These are phyloP conservation scores for Boletus smithii DNA, from an alignment of 1,284 basidiomycete species.

Conservation along the genomic window DNA sequence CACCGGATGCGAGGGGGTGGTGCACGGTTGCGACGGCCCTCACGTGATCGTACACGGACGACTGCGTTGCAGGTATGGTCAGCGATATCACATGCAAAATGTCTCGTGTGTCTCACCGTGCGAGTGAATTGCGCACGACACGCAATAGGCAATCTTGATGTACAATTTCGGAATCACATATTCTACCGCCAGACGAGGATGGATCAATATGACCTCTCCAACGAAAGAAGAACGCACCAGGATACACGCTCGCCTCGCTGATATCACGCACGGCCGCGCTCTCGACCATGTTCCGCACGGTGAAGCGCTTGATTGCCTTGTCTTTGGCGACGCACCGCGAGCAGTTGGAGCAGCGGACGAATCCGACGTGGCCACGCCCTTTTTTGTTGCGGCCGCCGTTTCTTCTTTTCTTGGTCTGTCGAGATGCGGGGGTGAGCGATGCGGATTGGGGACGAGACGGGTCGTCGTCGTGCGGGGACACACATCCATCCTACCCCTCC, in stretches of 20 bases:
- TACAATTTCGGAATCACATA: conserved; percentile 98
- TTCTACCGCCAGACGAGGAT: conserved; percentile 65
- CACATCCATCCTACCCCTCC: conserved; percentile 13
- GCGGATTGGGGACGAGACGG: neutral
- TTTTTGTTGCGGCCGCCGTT: conserved; percentile 98
- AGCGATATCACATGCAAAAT: no score
- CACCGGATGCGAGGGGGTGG: conserved; percentile 95
- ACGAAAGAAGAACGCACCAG: conserved; percentile 56
- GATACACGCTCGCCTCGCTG: conserved; percentile 93
- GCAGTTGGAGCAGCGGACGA: conserved; percentile 98
- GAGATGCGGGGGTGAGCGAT: conserved; percentile 4
- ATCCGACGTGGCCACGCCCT: conserved; percentile 93
- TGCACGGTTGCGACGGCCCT: conserved; percentile 91
- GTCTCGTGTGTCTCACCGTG: no score
- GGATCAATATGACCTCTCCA: no score
- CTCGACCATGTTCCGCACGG: conserved; percentile 99
- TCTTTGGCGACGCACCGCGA: conserved; percentile 92
- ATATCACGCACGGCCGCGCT: conserved; percentile 97
- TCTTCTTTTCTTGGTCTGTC: conserved; percentile 98
- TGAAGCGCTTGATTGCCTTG: conserved; percentile 99
- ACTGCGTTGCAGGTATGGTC: no score
- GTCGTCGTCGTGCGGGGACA: neutral
- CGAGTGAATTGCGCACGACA: conserved; percentile 99
- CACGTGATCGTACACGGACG: conserved; percentile 92
- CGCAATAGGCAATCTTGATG: conserved; percentile 99